phyloP scores from a whole-genome alignment of 2,329 filamentous ascomycete genomes.

The Hymenoscyphus infarciens region DNA sequence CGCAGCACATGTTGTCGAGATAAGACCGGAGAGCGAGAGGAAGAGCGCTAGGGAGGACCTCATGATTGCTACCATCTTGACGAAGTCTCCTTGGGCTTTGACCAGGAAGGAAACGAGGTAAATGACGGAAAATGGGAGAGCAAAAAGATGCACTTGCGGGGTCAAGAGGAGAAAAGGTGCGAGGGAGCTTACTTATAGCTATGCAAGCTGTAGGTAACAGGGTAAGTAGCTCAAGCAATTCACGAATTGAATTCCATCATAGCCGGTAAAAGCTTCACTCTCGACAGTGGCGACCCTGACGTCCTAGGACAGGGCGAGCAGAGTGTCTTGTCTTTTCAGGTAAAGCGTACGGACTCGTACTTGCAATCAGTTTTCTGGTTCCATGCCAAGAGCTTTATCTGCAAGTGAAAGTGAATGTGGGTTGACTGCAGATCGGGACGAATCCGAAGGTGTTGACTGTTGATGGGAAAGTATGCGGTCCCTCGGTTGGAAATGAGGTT shows the following conservation, averaged over 20 bases:
- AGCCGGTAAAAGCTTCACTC: neutral
- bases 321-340: neutral
- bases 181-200: conserved; percentile 16
- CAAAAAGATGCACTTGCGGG: conserved; percentile 3
- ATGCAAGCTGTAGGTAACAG: too few species aligned
- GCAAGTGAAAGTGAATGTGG: neutral
- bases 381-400: conserved; percentile 1
- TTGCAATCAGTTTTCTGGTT: neutral
- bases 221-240: too few species aligned
- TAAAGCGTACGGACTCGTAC: too few species aligned
- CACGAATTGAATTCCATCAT: neutral
- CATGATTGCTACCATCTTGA: conserved; percentile 15
- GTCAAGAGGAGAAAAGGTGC: neutral
- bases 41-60: conserved; percentile 9
- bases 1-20: conserved; percentile 15
- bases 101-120: conserved; percentile 9
- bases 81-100: neutral
- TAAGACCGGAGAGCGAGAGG: conserved; percentile 12
- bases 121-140: neutral
- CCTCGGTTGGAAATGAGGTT: too few species aligned
- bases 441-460: neutral
- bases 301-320: too few species aligned
- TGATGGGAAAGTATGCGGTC: neutral
- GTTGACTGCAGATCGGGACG: neutral
- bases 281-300: neutral